Base-by-base conservation (phyloP, 805 yeast genomes). In the Jamesozyma rosinii region DNA sequence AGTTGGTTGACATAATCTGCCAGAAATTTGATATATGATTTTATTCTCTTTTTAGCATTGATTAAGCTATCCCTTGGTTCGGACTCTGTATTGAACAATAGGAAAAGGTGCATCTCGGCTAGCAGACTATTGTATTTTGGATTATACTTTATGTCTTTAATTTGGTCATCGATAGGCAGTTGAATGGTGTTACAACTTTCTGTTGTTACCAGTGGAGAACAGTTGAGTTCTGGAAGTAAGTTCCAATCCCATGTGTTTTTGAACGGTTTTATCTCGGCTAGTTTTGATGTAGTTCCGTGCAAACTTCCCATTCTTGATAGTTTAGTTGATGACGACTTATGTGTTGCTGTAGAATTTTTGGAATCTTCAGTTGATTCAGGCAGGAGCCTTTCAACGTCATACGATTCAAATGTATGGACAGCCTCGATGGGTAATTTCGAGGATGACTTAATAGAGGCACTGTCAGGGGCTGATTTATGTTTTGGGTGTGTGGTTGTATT, bases 241-340 rank as follows among this genome's bases (percentile, higher is more conserved):
- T 57, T 59, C 61, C 63, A 57, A 32, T 55, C 52, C 49, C 55
- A 48, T 32, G 40, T 45, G 19, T 40, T 48, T 21, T 44, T 45
- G n/a, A 50, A 36, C 17, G 38, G 45, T 21, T 45, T 45, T 10
- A 39, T 46, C 11, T 49, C 46, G 6, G 44, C 48, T 6, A 51
- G 50, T 31, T 43, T 48, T 1, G 51, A 44, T 14, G 56, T 50
- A 8, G 44, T 46, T 13, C 56, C 53, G 29, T 50, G 54, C 5
- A 52, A 34, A 30, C 29, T 24, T 24, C 29, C 29, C 11, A 24
- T 6, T 11, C 29, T 45, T 5, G 36, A 15, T 19, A 32, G 14
- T 32, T 19, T 42, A 3, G 24, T 31, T 13, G 21, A 20, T 5
- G 34, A 15, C 9, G 13, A 17, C 5, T 31, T 13, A 31, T 17